Evolutionary conservation across 306 rosid genomes (phyloP), one percentile per base, ranked within the genome.

Genomic region (Vicia sativa): DNA sequence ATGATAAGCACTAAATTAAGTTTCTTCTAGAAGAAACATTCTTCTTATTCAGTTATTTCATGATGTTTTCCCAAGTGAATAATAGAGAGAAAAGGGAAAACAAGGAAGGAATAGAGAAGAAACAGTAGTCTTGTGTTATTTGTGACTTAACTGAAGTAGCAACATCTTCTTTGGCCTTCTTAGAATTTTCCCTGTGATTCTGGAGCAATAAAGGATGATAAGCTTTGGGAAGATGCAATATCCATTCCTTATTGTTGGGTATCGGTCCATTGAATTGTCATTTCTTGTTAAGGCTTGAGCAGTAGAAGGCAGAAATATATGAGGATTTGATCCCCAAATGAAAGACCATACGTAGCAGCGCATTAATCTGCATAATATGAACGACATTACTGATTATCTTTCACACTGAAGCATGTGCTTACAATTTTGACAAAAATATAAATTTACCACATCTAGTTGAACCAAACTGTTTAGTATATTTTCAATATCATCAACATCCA

Each of bases 151-250:
- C 98, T 65, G 62, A 41, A 71, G 77, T 54, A 71, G 85, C 67
- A 62, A 71, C 83, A 62, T 82, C 82, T 75, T 73, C 83, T 78
- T 73, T 88, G 65, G 84, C 83, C 84, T 82, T 85, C 85, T 31
- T 23, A 77, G 82, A 79, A 74, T 58, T 86, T 79, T 79, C 75
- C 79, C 82, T 80, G 63, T 86, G 85, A 70, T 84, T 81, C 74
- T 87, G 87, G 35, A 90, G 87, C 81, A 93, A 71, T 65, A 93
- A 84, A 70, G 99, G 96, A 75, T 90, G 96, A 79, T 86, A 81
- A 69, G 92, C 87, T 79, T 85, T 90, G 0, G 83, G 88, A 61
- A 87, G 78, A 88, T 86, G 81, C 84, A 88, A 71, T 52, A 77
- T 70, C 97, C 99, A 84, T 73, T 85, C 91, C 74, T 62, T 87